Evolutionary conservation across 2,329 filamentous ascomycete genomes (phyloP).

Genomic region (Trichoderma pleuroti): DNA sequence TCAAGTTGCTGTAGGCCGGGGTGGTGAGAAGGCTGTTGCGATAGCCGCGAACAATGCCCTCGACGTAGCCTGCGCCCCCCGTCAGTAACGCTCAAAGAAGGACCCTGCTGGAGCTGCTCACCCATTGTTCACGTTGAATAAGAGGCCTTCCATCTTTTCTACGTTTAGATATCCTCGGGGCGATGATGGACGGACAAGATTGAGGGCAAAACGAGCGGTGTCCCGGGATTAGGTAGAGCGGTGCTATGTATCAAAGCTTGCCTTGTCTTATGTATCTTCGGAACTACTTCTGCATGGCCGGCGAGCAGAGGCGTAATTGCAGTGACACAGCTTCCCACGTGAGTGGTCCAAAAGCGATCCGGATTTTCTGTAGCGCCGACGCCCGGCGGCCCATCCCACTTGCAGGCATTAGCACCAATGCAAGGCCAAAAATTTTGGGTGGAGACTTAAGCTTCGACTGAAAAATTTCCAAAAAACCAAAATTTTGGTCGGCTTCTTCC

Average conservation of each 20-base stretch:
- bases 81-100: slow-evolving; percentile 9
- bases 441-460: slow-evolving; percentile 35
- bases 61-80: slow-evolving; percentile 75
- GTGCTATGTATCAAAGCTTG: not conserved
- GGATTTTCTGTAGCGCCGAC: slow-evolving; percentile 29
- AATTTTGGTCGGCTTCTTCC: slow-evolving; percentile 32
- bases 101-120: slow-evolving; percentile 43
- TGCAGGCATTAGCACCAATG: slow-evolving; percentile 34
- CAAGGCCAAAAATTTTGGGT: slow-evolving; percentile 40
- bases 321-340: slow-evolving; percentile 23
- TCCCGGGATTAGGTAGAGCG: not conserved
- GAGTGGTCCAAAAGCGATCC: slow-evolving; percentile 21
- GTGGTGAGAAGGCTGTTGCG: slow-evolving; percentile 87
- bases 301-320: slow-evolving; percentile 7
- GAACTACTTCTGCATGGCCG: slow-evolving; percentile 12
- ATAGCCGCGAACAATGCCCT: slow-evolving; percentile 96
- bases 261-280: not conserved
- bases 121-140: slow-evolving; percentile 94
- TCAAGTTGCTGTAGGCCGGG: slow-evolving; percentile 91
- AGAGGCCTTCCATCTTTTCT: slow-evolving; percentile 75
- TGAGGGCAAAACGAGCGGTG: not conserved
- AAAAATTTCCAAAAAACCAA: slow-evolving; percentile 41
- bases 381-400: slow-evolving; percentile 28
- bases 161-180: not conserved
- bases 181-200: not conserved